phyloP scores from a whole-genome alignment of 768 basidiomycete species.

The Podaxis rugospora region DNA sequence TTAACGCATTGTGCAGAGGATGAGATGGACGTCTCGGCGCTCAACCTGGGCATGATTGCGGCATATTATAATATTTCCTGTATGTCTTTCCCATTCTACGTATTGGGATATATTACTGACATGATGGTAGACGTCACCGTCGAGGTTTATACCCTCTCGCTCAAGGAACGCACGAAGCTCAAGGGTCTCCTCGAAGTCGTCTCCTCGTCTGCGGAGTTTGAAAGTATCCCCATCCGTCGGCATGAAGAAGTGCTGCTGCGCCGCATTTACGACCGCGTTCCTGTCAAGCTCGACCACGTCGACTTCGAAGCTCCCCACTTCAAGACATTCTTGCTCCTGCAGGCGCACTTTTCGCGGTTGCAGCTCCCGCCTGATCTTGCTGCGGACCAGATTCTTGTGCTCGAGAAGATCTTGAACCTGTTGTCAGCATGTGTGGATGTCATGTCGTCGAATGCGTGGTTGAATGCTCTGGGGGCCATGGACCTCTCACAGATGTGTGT shows the following conservation, averaged over 20 bases:
- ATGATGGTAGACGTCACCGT: slow-evolving; percentile 77
- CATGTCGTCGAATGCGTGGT: slow-evolving; percentile 95
- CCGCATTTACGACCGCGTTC: slow-evolving; percentile 92
- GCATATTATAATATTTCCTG: slow-evolving; percentile 94
- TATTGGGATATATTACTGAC: background rate
- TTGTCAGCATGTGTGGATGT: slow-evolving; percentile 96
- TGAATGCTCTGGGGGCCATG: slow-evolving; percentile 95
- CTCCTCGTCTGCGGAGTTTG: slow-evolving; percentile 95
- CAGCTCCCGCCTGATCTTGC: slow-evolving; percentile 91
- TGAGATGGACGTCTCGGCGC: slow-evolving; percentile 87
- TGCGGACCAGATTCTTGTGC: slow-evolving; percentile 82
- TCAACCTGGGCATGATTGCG: slow-evolving; percentile 98
- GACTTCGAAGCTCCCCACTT: slow-evolving; percentile 96
- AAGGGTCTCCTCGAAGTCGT: slow-evolving; percentile 96
- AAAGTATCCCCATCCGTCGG: slow-evolving; percentile 88
- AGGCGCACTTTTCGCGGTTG: slow-evolving; percentile 94
- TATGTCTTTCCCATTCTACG: slow-evolving; percentile 29
- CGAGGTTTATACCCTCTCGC: slow-evolving; percentile 92
- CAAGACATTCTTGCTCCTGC: slow-evolving; percentile 95
- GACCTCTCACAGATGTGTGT: slow-evolving; percentile 98
- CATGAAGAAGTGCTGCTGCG: slow-evolving; percentile 84
- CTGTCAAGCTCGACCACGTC: slow-evolving; percentile 79
- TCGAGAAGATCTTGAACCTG: slow-evolving; percentile 88
- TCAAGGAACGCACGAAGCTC: slow-evolving; percentile 97
- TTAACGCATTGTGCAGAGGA: slow-evolving; percentile 50